Conservation (phyloP, 306 rosid species). For the Cucurbita maxima region DNA sequence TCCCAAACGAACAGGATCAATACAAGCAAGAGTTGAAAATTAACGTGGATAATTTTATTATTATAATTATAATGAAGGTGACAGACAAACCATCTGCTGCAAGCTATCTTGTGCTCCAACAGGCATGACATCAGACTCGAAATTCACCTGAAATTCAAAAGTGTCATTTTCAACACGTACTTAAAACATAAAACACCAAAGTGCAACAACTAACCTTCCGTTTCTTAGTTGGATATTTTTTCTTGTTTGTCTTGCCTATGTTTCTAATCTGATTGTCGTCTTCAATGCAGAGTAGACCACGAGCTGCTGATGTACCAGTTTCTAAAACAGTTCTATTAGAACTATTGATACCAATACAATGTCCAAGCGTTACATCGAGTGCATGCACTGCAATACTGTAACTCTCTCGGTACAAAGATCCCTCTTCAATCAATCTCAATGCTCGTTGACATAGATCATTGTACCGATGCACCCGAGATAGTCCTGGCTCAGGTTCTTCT, state of each 20-base stretch:
- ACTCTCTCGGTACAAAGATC: conserved; percentile 80
- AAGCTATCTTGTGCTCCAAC: conserved; percentile 74
- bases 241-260: conserved; percentile 60
- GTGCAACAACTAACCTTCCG: conserved; percentile 51
- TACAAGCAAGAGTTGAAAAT: conserved; percentile 3
- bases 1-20: background rate
- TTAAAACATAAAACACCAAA: background rate
- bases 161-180: conserved; percentile 7
- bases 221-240: conserved; percentile 82
- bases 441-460: conserved; percentile 69
- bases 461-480: conserved; percentile 59
- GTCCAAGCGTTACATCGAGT: conserved; percentile 53
- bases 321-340: conserved; percentile 53
- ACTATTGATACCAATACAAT: conserved; percentile 45
- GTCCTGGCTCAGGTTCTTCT: conserved; percentile 47
- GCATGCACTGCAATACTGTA: conserved; percentile 60
- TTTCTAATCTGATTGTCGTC: conserved; percentile 72
- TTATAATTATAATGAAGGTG: background rate
- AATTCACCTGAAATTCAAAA: conserved; percentile 47
- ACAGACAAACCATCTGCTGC: conserved; percentile 86
- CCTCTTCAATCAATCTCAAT: conserved; percentile 68
- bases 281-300: conserved; percentile 51
- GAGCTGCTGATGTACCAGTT: conserved; percentile 57
- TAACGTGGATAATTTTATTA: background rate
- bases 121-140: conserved; percentile 61